Percentiles rank a stretch among this genome's conserved stretches.
These are phyloP conservation scores for Suaeda aralocaspica DNA, from an alignment of 148 eudicot species.

Conservation along the genomic window DNA sequence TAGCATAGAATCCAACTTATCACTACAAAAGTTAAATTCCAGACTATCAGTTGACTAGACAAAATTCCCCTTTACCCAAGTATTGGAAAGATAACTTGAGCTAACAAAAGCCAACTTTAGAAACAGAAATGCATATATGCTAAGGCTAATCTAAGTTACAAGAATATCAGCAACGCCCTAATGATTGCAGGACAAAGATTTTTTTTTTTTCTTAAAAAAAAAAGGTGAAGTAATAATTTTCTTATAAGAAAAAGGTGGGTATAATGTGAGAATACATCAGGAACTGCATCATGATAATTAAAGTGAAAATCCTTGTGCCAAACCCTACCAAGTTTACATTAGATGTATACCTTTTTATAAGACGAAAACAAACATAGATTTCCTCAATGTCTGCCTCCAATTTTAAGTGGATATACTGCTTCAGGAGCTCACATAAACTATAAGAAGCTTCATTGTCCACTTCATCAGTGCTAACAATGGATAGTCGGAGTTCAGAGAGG, in stretches of 20 bases:
- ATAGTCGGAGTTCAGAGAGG: conserved; percentile 37
- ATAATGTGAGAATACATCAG: not conserved
- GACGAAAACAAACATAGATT: conserved; percentile 63
- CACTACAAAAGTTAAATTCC: not conserved
- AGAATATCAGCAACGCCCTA: too few species aligned
- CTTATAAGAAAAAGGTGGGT: not conserved
- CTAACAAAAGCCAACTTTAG: not conserved
- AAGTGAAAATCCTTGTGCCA: not conserved
- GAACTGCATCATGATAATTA: not conserved
- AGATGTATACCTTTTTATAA: conserved; percentile 57
- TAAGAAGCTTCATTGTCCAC: conserved; percentile 44
- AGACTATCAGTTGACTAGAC: not conserved
- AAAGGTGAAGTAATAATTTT: too few species aligned
- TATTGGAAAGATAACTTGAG: not conserved
- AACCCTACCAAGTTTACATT: not conserved
- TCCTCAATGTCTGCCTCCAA: conserved; percentile 81
- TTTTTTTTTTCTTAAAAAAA: too few species aligned
- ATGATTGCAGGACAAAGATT: too few species aligned
- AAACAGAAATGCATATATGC: too few species aligned
- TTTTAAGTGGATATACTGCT: conserved; percentile 67
- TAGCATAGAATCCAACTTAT: not conserved
- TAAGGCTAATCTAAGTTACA: too few species aligned
- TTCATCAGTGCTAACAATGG: conserved; percentile 34
- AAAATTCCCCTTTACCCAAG: not conserved
- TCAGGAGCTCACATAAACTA: conserved; percentile 67